phyloP scores from a whole-genome alignment of 768 basidiomycete species.

The Pleurotus ostreatus region DNA sequence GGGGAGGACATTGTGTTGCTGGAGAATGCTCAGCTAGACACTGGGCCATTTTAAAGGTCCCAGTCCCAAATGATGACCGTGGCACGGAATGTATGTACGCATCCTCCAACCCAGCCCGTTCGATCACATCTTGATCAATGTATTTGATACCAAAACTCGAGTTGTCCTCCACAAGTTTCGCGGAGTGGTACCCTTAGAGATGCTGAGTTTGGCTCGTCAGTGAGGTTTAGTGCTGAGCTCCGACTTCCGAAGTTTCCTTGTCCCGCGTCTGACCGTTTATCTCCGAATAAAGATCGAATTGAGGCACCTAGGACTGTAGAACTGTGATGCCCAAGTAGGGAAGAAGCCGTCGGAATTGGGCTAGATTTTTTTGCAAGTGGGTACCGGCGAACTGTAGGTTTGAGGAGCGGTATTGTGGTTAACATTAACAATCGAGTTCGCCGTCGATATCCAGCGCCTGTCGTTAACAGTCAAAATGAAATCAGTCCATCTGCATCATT shows the following conservation, averaged over 20 bases:
- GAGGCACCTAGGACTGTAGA: too few relatives aligned
- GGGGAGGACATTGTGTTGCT: conserved; percentile 34
- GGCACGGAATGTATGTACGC: not conserved
- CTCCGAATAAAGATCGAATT: not conserved
- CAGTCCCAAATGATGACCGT: conserved; percentile 14
- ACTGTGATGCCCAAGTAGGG: too few relatives aligned
- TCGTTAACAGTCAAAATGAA: not conserved
- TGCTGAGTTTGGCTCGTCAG: not conserved
- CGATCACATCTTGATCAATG: conserved; percentile 5
- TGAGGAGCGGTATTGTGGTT: not conserved
- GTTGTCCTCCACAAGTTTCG: conserved; percentile 4
- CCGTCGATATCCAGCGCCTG: conserved; percentile 7
- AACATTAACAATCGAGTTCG: conserved; percentile 4
- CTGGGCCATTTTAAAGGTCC: conserved; percentile 6
- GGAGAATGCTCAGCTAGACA: conserved; percentile 7
- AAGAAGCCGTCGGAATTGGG: too few relatives aligned
- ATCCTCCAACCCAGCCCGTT: conserved; percentile 4
- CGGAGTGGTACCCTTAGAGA: not conserved
- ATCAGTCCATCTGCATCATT: conserved; percentile 1
- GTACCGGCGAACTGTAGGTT: too few relatives aligned
- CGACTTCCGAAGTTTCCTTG: conserved; percentile 1
- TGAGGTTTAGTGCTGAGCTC: not conserved
- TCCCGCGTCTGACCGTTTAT: not conserved
- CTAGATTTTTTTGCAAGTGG: too few relatives aligned
- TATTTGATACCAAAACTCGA: not conserved